These are phyloP conservation scores for Thielaviopsis euricoi DNA, from an alignment of 2,329 filamentous ascomycete genomes.

Conservation along the genomic window DNA sequence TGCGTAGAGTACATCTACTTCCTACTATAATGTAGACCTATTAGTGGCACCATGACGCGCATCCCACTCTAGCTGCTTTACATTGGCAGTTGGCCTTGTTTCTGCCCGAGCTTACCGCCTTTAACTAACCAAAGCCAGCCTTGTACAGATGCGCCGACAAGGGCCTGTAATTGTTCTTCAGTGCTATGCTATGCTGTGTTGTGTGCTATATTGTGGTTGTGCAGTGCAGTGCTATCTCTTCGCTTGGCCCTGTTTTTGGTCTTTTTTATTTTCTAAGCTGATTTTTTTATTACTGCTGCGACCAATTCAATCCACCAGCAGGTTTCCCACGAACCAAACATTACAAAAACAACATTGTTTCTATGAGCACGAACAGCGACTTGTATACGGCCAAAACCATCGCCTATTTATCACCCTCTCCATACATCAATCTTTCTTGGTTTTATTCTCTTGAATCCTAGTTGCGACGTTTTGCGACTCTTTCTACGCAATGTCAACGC, in stretches of 20 bases:
- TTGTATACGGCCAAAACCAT: neutral
- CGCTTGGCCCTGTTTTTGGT: neutral
- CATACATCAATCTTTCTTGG: neutral
- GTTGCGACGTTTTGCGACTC: neutral
- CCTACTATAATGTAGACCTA: no score
- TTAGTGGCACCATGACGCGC: constrained; percentile 7
- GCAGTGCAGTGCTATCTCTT: no score
- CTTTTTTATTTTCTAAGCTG: neutral
- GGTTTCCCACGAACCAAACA: neutral
- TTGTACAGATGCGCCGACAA: neutral
- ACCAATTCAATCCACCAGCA: neutral
- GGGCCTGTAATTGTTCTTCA: neutral
- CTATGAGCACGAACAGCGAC: neutral
- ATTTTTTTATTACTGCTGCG: neutral
- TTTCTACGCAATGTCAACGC: constrained; percentile 20
- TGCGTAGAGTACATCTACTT: neutral
- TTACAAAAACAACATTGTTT: neutral
- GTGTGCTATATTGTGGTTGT: no score
- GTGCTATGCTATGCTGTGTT: no score
- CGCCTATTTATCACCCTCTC: neutral
- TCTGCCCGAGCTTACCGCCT: constrained; percentile 7
- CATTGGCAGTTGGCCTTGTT: neutral
- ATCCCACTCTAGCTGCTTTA: constrained; percentile 5
- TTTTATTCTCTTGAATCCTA: neutral
- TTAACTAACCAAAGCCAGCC: constrained; percentile 1